Evolutionary conservation across 805 yeast genomes (phyloP).

Genomic region (Saturnispora bothae): DNA sequence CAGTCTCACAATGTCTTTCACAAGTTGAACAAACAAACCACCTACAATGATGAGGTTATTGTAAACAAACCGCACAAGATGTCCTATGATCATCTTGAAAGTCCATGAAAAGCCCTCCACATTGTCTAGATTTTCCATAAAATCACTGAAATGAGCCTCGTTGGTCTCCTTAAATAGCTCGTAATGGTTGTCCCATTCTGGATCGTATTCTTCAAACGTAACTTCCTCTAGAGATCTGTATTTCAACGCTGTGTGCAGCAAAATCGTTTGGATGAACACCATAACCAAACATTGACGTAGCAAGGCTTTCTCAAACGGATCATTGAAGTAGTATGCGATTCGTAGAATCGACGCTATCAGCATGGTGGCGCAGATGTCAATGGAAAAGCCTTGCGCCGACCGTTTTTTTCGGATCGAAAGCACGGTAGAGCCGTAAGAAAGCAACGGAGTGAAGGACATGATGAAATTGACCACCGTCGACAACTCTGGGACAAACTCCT

Average conservation of each 20-base stretch:
- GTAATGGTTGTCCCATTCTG: constrained; percentile 22
- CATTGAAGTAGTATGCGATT: constrained; percentile 64
- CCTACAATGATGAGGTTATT: constrained; percentile 13
- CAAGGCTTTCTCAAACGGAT: constrained; percentile 73
- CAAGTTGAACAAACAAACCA: constrained; percentile 12
- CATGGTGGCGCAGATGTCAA: constrained; percentile 94
- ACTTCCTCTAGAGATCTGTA: constrained; percentile 40
- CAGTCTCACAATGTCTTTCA: constrained; percentile 38
- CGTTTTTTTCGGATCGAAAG: constrained; percentile 51
- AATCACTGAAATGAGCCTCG: constrained; percentile 10
- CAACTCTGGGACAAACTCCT: constrained; percentile 23
- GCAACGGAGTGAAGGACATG: constrained; percentile 71
- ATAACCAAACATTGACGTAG: constrained; percentile 74
- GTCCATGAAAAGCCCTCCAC: not conserved
- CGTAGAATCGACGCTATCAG: constrained; percentile 63
- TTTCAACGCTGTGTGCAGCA: constrained; percentile 52
- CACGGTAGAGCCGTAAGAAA: constrained; percentile 81
- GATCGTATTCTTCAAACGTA: constrained; percentile 26
- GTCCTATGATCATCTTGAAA: constrained; percentile 8
- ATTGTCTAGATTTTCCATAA: constrained; percentile 11
- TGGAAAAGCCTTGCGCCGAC: constrained; percentile 70
- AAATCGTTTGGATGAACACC: constrained; percentile 64
- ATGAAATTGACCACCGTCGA: constrained; percentile 45
- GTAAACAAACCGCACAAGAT: constrained; percentile 10
- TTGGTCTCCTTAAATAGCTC: constrained; percentile 20